Percentiles rank a stretch among this genome's conserved stretches.
Conservation (phyloP, 73 alveolate genomes). For the Tetrahymena thermophila region DNA sequence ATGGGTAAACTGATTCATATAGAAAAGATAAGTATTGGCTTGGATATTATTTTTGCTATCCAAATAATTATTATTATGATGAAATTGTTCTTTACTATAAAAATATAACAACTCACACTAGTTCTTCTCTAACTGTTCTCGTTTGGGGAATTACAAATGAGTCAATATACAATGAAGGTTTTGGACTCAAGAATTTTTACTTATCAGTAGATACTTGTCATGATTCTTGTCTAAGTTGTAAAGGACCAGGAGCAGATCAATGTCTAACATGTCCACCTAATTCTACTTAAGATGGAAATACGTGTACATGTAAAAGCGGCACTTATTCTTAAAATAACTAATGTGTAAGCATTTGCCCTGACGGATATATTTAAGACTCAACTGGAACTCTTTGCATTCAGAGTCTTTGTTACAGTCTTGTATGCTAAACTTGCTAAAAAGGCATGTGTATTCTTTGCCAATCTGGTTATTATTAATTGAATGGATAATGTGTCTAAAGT, state of each 20-base stretch:
- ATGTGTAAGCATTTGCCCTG: background rate
- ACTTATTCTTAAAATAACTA: background rate
- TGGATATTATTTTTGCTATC: background rate
- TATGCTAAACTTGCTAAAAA: background rate
- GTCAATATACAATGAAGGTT: background rate
- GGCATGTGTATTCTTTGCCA: background rate
- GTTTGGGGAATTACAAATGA: background rate
- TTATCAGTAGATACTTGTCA: background rate
- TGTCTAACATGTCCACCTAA: background rate
- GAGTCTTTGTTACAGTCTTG: background rate
- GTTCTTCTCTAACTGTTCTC: background rate
- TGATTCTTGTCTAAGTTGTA: background rate
- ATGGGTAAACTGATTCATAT: background rate
- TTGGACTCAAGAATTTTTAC: background rate
- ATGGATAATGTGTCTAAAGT: background rate
- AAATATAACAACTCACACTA: background rate
- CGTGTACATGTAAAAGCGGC: background rate
- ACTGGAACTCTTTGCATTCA: background rate
- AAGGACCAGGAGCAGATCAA: background rate
- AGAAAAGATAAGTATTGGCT: background rate
- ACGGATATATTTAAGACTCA: background rate
- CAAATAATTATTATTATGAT: background rate
- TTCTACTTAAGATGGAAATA: background rate
- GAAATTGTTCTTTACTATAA: background rate
- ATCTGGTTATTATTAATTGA: background rate